phyloP scores from a whole-genome alignment of 495 filamentous ascomycete species.

The Penicillium steckii region DNA sequence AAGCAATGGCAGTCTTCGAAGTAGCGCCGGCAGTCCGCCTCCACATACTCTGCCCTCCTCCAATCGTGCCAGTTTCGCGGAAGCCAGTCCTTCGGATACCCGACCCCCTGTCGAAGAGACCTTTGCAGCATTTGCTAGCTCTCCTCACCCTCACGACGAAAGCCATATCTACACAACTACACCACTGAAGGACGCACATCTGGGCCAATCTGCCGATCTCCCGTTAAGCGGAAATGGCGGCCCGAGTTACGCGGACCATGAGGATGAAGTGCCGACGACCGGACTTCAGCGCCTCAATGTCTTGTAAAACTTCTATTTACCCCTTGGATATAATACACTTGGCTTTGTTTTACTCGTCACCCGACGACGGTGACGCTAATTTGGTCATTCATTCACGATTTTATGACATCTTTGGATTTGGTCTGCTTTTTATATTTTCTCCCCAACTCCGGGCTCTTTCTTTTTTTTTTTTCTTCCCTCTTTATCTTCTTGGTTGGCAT shows the following conservation, averaged over 20 bases:
- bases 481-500: background rate
- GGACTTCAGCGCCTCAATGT: slow-evolving; percentile 12
- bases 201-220: slow-evolving; percentile 17
- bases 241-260: slow-evolving; percentile 10
- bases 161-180: slow-evolving; percentile 9
- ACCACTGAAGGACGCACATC: slow-evolving; percentile 11
- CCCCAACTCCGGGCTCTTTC: background rate
- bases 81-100: slow-evolving; percentile 32
- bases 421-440: no score
- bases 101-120: slow-evolving; percentile 17
- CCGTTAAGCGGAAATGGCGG: slow-evolving; percentile 15
- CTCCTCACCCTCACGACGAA: slow-evolving; percentile 15
- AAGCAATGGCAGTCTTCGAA: slow-evolving; percentile 69
- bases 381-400: slow-evolving; percentile 13
- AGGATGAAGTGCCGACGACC: slow-evolving; percentile 11
- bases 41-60: slow-evolving; percentile 35
- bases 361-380: background rate
- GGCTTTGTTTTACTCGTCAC: background rate
- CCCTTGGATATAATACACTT: slow-evolving; percentile 12
- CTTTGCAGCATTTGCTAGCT: background rate
- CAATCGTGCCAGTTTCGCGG: slow-evolving; percentile 38
- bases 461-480: background rate
- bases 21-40: slow-evolving; percentile 60
- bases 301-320: slow-evolving; percentile 9
- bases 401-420: slow-evolving; percentile 9